A percentile compares a stretch with the other conserved stretches of the same genome.
Evolutionary conservation across 331 rosid species (phyloP).

Genomic region (Acacia concinna): DNA sequence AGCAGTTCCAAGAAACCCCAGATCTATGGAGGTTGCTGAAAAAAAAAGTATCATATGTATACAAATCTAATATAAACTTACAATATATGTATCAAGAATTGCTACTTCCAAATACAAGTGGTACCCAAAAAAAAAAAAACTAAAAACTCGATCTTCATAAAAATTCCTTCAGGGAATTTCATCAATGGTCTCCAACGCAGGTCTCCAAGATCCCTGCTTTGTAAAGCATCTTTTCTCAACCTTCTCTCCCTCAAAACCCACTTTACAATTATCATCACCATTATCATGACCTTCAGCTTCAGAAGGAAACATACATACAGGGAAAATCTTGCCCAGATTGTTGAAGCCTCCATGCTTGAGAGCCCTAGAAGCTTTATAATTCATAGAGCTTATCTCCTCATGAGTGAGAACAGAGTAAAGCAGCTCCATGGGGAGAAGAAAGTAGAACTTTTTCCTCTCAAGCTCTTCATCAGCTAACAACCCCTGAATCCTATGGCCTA

Average conservation of each 20-base stretch:
- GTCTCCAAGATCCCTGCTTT: constrained; percentile 88
- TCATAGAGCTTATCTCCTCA: constrained; percentile 72
- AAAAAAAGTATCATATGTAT: constrained; percentile 5
- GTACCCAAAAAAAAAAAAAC: background rate
- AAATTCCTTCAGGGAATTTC: constrained; percentile 54
- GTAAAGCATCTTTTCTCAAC: constrained; percentile 46
- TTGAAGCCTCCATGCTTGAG: constrained; percentile 49
- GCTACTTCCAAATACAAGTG: constrained; percentile 22
- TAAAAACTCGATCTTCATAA: background rate
- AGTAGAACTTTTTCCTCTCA: constrained; percentile 53
- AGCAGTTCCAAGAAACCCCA: background rate
- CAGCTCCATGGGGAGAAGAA: constrained; percentile 84
- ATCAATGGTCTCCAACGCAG: constrained; percentile 82
- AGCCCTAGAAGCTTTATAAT: constrained; percentile 61
- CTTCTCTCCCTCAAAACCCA: constrained; percentile 33
- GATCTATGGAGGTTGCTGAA: constrained; percentile 2
- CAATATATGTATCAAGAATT: constrained; percentile 20
- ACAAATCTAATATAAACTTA: constrained; percentile 26
- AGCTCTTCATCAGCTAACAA: constrained; percentile 68
- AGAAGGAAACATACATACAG: constrained; percentile 60
- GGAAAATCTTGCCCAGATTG: constrained; percentile 69
- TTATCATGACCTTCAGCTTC: constrained; percentile 38
- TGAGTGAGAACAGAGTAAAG: constrained; percentile 82
- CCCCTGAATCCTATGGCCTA: constrained; percentile 77
- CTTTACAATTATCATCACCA: background rate